Percentiles rank a stretch among this genome's conserved stretches.
Evolutionary conservation across 148 eudicot genomes (phyloP).

Genomic region (Silene conica): DNA sequence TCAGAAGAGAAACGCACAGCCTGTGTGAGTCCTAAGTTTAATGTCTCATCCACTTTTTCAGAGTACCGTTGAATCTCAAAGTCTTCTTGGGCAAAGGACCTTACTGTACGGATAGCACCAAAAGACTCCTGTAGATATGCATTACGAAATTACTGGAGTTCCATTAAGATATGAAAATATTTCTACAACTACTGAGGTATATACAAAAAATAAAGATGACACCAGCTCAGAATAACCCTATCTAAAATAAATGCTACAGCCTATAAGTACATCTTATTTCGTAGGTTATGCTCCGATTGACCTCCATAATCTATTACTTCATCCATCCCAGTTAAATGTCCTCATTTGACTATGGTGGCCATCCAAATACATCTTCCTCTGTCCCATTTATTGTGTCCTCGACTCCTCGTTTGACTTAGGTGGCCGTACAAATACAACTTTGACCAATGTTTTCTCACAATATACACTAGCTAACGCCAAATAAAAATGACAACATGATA

Average conservation of each 20-base stretch:
- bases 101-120: conserved; percentile 88
- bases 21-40: conserved; percentile 74
- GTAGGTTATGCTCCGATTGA: too few relatives aligned
- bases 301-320: too few relatives aligned
- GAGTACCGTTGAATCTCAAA: conserved; percentile 58
- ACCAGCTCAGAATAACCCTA: background rate
- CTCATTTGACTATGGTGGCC: background rate
- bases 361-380: background rate
- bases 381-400: background rate
- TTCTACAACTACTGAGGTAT: background rate
- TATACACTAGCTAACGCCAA: background rate
- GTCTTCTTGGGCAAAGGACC: conserved; percentile 87
- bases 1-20: conserved; percentile 53
- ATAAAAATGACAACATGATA: background rate
- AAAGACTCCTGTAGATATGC: conserved; percentile 62
- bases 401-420: background rate
- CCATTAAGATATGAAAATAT: background rate
- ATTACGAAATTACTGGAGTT: background rate
- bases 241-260: background rate
- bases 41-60: conserved; percentile 84
- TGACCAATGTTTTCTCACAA: background rate
- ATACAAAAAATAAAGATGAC: background rate
- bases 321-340: too few relatives aligned
- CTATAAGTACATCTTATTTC: background rate
- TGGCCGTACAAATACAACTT: background rate